These are phyloP conservation scores for Colletotrichum sp. DNA, from an alignment of 2,329 filamentous ascomycete species.

Conservation along the genomic window DNA sequence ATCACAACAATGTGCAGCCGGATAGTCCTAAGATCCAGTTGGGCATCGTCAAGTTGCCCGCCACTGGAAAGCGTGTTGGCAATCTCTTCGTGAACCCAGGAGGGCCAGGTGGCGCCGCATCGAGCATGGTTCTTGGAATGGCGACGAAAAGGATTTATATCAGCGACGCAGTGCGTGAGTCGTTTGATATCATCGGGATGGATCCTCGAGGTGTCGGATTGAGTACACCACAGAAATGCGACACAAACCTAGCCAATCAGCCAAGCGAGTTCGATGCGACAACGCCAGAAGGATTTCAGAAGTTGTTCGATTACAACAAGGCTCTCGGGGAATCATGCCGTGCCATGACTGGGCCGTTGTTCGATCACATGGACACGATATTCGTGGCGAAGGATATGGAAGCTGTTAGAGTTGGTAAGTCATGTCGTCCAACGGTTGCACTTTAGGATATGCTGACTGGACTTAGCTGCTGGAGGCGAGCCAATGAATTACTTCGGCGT, in stretches of 20 bases:
- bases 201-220: slow-evolving; percentile 1
- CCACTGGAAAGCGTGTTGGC: neutral
- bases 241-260: neutral
- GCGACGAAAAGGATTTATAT: neutral
- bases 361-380: slow-evolving; percentile 7
- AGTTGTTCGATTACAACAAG: slow-evolving; percentile 4
- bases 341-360: neutral
- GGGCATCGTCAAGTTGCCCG: slow-evolving; percentile 4
- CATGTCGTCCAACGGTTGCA: too few relatives aligned
- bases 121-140: slow-evolving; percentile 7
- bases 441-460: neutral
- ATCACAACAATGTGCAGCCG: neutral
- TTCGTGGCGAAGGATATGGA: slow-evolving; percentile 15
- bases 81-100: slow-evolving; percentile 16
- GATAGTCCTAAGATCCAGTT: neutral
- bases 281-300: slow-evolving; percentile 6
- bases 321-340: slow-evolving; percentile 11
- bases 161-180: neutral
- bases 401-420: neutral
- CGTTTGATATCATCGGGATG: slow-evolving; percentile 10
- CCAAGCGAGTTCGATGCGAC: slow-evolving; percentile 13
- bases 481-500: slow-evolving; percentile 11
- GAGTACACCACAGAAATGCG: slow-evolving; percentile 1
- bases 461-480: neutral
- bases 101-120: slow-evolving; percentile 7